These are phyloP conservation scores for Agaricus blazei DNA, from an alignment of 768 basidiomycete genomes.

Conservation along the genomic window DNA sequence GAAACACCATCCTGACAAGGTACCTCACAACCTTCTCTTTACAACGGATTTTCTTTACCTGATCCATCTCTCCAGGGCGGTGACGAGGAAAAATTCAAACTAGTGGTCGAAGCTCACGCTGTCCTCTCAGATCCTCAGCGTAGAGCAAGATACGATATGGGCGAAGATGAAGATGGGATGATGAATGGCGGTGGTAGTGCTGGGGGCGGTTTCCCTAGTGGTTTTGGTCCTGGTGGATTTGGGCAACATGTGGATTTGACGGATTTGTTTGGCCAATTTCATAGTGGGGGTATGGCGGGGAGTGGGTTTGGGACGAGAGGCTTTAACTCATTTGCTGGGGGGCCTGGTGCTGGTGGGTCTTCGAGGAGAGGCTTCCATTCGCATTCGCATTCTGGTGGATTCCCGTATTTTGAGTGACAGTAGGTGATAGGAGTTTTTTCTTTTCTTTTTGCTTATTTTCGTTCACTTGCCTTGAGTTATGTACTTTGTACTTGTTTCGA, in stretches of 20 bases:
- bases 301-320: constrained; percentile 23
- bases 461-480: too few species aligned
- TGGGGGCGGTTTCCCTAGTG: too few species aligned
- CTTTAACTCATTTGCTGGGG: not conserved
- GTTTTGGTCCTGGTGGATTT: too few species aligned
- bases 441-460: too few species aligned
- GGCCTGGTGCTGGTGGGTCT: constrained; percentile 6
- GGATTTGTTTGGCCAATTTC: constrained; percentile 34
- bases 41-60: not conserved
- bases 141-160: constrained; percentile 73
- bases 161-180: constrained; percentile 73
- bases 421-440: too few species aligned
- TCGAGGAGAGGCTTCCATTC: constrained; percentile 21
- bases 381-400: constrained; percentile 28
- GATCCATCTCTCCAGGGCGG: constrained; percentile 54
- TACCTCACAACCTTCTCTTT: constrained; percentile 19
- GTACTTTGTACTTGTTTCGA: too few species aligned
- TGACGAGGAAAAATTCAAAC: constrained; percentile 94
- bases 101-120: constrained; percentile 75
- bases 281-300: constrained; percentile 34
- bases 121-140: constrained; percentile 75
- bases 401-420: constrained; percentile 21
- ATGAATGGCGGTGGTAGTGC: constrained; percentile 33
- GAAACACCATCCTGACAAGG: constrained; percentile 85
- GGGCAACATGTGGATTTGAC: too few species aligned